Evolutionary conservation across 495 filamentous ascomycete species (phyloP), one percentile per base, ranked within the genome.

Genomic region (Hypoxylon lenormandii): DNA sequence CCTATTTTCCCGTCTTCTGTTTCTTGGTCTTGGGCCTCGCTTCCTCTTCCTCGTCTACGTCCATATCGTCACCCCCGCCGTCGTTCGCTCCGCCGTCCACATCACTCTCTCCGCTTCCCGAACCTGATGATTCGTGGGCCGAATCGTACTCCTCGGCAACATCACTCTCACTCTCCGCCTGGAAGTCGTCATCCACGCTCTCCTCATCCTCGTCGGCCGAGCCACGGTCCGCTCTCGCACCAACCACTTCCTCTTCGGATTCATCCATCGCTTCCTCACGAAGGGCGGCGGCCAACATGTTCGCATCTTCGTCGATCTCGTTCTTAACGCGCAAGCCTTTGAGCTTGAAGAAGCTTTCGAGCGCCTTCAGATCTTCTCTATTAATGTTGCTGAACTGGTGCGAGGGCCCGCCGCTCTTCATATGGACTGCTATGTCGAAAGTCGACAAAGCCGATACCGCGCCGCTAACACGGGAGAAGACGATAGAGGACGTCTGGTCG

Each of bases 381-480:
- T 98, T 99, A 79, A 99, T 98, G 80, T 99, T 99, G 80, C 92
- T 96, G 81, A 99, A 98, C 71, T 97, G 93, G 66, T 93, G 91
- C 70, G 97, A 92, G 16, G 89, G 90, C 37, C 85, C 80, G 18
- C 83, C 80, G 62, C 77, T 82, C 84, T 97, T 98, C 80, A 97
- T 80, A 36, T 88, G 89, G 48, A 99, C 89, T 0, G 93, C 93
- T 63, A 99, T 97, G 73, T 99, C 96, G 65, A 99, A 99, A 0
- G 96, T 99, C 50, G 95, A 90, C 69, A 92, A 91, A 16, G 96
- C 93, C 7, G 94, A 96, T 26, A 98, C 87, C 5, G 95, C 93
- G 26, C 96, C 96, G 28, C 92, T 92, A 19, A 99, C 94, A 74
- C 95, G 92, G 16, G 93, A 97, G 87, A 99, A 95, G 7, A 92